Percentiles rank a stretch among this genome's conserved stretches.
Evolutionary conservation across 306 rosid species (phyloP).

Genomic region (Rosa lucieae): DNA sequence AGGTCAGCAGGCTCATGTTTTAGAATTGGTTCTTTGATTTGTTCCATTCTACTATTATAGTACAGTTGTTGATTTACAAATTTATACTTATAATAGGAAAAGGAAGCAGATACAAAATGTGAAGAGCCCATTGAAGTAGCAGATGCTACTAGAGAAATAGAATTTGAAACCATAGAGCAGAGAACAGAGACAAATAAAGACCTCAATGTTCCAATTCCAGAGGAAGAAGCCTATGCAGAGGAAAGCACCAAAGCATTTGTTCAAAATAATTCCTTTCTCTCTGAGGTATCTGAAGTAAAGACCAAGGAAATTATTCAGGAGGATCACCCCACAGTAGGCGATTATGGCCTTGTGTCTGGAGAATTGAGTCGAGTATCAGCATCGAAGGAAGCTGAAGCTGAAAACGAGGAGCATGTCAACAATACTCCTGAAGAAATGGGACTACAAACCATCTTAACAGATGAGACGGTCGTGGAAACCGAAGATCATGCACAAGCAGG

Average conservation of each 20-base stretch:
- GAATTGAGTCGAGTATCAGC: conserved; percentile 14
- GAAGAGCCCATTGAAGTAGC: conserved; percentile 22
- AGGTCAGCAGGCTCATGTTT: conserved; percentile 19
- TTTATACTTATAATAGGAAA: conserved; percentile 17
- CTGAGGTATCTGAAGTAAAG: conserved; percentile 13
- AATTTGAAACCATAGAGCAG: conserved; percentile 20
- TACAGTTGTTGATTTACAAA: background rate
- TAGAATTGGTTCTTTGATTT: background rate
- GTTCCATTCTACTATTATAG: background rate
- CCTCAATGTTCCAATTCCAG: conserved; percentile 11
- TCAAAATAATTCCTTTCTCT: conserved; percentile 4
- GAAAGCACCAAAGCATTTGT: conserved; percentile 14
- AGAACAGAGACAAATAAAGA: conserved; percentile 11
- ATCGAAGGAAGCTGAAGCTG: conserved; percentile 20
- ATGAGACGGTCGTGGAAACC: background rate
- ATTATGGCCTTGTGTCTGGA: background rate
- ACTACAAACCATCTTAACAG: background rate
- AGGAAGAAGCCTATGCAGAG: conserved; percentile 7
- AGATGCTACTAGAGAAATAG: conserved; percentile 7
- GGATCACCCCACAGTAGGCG: background rate
- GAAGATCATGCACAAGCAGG: conserved; percentile 4
- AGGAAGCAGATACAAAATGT: conserved; percentile 18
- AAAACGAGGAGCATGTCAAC: conserved; percentile 6
- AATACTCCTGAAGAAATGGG: conserved; percentile 17
- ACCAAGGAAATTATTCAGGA: conserved; percentile 4